Base-by-base conservation (phyloP, 1,139 yeast species). In the Eremothecium coryli region DNA sequence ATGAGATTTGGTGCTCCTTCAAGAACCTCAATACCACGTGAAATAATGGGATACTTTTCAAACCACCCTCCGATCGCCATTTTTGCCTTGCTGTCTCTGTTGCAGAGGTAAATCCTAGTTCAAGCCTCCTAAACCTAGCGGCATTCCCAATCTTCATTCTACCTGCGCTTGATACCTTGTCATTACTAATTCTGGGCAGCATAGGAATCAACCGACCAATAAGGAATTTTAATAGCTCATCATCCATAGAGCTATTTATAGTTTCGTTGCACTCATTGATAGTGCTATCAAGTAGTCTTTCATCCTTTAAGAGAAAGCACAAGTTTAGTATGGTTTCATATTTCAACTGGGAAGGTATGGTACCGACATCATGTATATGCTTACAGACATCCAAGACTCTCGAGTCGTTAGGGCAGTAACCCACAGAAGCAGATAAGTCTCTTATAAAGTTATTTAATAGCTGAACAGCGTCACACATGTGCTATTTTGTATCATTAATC, bases 31-130 rank as follows among this genome's bases (percentile, higher is more conserved):
- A 35, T 4, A 53, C 41, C 2, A 38, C 33, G 35, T 44, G 42
- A 23, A 54, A 48, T 16, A 53, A 33, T 7, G 57, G 50, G 8
- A 53, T 41, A 27, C 52, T 35, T 26, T 43, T 41, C n/a, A 44
- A 18, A 4, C 57, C 58, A 5, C 56, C 56, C 7, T 36, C 33
- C 9, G 22, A 14, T 27, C 38, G 38, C 59, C 60, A 55, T 14
- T 27, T 29, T 3, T 32, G 26, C 8, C 32, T 24, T 8, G 41
- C 43, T 29, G 52, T 56, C 10, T 50, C 54, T 9, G 39, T 35
- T 10, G 34, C 32, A 11, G 43, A 36, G 6, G 16, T 30, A 26
- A 48, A 35, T 2, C 54, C 55, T 11, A 46, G 28, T 18, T 32
- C 26, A 5, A 48, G 46, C 24, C 34, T 41, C 29, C 40, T 21